Conservation (phyloP, 768 basidiomycete species). For the Leucogyrophana mollusca region DNA sequence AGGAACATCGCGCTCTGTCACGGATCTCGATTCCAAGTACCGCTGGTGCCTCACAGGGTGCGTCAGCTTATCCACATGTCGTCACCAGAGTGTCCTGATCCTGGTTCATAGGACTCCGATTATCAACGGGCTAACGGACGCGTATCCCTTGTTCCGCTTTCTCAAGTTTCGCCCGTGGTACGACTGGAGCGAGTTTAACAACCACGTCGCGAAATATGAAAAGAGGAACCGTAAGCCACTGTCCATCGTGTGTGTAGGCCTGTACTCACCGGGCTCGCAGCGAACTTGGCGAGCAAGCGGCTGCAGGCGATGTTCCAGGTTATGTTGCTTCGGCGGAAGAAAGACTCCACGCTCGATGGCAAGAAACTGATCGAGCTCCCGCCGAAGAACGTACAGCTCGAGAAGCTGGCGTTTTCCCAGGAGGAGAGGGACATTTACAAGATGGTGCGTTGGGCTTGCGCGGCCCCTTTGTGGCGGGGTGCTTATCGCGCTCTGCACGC, state of each 20-base stretch:
- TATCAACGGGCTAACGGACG: constrained; percentile 58
- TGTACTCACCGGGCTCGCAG: constrained; percentile 24
- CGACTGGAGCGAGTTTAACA: constrained; percentile 42
- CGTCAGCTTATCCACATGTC: constrained; percentile 10
- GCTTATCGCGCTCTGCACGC: neutral
- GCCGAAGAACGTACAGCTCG: constrained; percentile 47
- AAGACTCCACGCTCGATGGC: constrained; percentile 63
- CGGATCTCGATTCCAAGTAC: constrained; percentile 48
- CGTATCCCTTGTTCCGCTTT: constrained; percentile 45
- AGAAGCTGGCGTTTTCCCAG: constrained; percentile 52
- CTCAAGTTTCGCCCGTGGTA: constrained; percentile 35
- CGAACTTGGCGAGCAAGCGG: constrained; percentile 52
- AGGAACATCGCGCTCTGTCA: constrained; percentile 56
- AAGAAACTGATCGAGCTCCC: constrained; percentile 67
- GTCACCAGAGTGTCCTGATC: neutral
- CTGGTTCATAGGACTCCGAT: constrained; percentile 50
- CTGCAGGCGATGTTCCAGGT: constrained; percentile 56
- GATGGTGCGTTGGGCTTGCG: constrained; percentile 34
- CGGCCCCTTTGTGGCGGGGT: neutral
- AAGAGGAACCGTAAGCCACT: constrained; percentile 48
- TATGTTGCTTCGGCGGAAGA: constrained; percentile 61
- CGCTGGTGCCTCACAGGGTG: constrained; percentile 72
- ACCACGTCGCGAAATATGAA: constrained; percentile 31
- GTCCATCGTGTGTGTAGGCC: neutral
- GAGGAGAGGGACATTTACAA: constrained; percentile 68